Percentiles rank a stretch among this genome's conserved stretches.
Conservation (phyloP, 2,329 filamentous ascomycete genomes). For the Cladosporium oxysporum region DNA sequence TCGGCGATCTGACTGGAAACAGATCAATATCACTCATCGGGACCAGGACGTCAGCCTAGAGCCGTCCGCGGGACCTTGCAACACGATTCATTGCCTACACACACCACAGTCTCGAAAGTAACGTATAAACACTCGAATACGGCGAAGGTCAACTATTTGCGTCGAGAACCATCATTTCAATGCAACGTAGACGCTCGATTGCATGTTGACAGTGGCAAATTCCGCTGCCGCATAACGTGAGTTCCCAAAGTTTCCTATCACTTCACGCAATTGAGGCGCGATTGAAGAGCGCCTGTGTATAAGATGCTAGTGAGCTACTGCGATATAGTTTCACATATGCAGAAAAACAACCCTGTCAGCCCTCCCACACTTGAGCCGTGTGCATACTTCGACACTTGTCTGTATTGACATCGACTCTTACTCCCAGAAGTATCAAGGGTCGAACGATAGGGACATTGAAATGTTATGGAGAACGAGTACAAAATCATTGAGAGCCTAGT, state of each 20-base stretch:
- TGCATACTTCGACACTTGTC: not conserved
- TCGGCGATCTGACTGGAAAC: not conserved
- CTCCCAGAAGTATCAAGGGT: not conserved
- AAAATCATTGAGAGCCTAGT: not conserved
- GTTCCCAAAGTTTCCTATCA: too few relatives aligned
- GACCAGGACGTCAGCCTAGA: not conserved
- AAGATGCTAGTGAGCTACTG: not conserved
- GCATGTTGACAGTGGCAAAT: too few relatives aligned
- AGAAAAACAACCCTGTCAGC: too few relatives aligned
- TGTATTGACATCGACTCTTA: too few relatives aligned
- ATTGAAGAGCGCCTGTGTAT: too few relatives aligned
- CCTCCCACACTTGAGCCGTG: too few relatives aligned
- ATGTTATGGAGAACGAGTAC: not conserved
- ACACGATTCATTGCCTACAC: not conserved
- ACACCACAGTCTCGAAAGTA: not conserved
- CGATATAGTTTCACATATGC: too few relatives aligned
- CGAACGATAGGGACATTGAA: not conserved
- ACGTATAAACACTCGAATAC: not conserved
- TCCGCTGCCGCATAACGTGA: too few relatives aligned
- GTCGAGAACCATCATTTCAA: not conserved
- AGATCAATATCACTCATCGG: not conserved
- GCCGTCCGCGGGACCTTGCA: not conserved
- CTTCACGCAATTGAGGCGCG: too few relatives aligned
- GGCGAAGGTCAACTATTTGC: not conserved
- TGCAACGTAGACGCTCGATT: too few relatives aligned